Evolutionary conservation across 2,329 filamentous ascomycete genomes (phyloP).

Genomic region (Malbranchea zuffiana): DNA sequence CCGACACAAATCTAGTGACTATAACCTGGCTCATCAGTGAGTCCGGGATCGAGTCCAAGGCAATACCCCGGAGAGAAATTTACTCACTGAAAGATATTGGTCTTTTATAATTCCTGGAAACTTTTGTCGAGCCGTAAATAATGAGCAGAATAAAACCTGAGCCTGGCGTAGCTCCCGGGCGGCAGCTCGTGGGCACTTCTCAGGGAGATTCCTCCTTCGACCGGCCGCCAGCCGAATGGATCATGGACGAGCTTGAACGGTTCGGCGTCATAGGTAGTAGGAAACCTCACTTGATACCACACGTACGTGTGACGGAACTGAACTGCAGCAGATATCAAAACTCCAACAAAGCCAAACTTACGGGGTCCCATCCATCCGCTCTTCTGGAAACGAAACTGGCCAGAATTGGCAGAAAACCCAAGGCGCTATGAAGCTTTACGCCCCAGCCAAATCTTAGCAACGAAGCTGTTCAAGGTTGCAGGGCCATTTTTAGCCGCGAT

Average conservation of each 20-base stretch:
- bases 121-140: no score
- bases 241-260: slow-evolving; percentile 5
- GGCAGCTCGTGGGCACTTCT: slow-evolving; percentile 5
- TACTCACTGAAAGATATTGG: no score
- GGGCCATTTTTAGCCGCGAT: slow-evolving; percentile 9
- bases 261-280: slow-evolving; percentile 8
- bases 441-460: slow-evolving; percentile 9
- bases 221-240: slow-evolving; percentile 8
- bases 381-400: slow-evolving; percentile 8
- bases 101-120: no score
- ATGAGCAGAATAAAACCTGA: slow-evolving; percentile 1
- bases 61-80: no score
- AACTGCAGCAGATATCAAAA: slow-evolving; percentile 2
- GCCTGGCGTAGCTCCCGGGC: background rate
- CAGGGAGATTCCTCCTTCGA: slow-evolving; percentile 10
- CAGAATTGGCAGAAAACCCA: slow-evolving; percentile 1
- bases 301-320: background rate
- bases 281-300: background rate
- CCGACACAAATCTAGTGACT: no score
- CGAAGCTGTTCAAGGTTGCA: slow-evolving; percentile 9
- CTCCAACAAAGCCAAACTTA: slow-evolving; percentile 5
- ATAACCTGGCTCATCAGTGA: no score
- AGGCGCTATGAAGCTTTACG: slow-evolving; percentile 4
- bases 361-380: slow-evolving; percentile 7
- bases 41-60: no score